A percentile compares a stretch with the other conserved stretches of the same genome.
Evolutionary conservation across 2,329 filamentous ascomycete species (phyloP).

Genomic region (Pseudogymnoascus sp.): DNA sequence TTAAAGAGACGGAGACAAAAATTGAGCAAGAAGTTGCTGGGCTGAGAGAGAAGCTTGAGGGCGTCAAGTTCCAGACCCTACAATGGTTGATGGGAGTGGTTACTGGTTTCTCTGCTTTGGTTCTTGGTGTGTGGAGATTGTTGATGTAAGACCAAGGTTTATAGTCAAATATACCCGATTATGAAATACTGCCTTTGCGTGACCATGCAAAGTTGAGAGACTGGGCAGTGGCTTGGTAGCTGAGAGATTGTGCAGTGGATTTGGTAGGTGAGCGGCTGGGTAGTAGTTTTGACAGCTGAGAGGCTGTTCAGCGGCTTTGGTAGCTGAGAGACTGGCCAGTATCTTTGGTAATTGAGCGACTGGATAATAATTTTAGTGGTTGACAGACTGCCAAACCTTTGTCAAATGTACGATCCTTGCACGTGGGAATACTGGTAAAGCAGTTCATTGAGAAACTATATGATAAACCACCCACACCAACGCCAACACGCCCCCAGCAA

Average conservation of each 20-base stretch:
- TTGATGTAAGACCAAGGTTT: slow-evolving; percentile 58
- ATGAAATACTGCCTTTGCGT: not conserved
- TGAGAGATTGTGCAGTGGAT: not conserved
- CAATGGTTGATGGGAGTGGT: slow-evolving; percentile 94
- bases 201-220: not conserved
- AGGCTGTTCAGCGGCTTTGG: not conserved
- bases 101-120: slow-evolving; percentile 49
- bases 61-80: slow-evolving; percentile 94
- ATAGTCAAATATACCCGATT: slow-evolving; percentile 13
- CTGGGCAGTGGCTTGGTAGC: not conserved
- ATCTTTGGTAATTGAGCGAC: not conserved
- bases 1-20: slow-evolving; percentile 97
- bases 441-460: not conserved
- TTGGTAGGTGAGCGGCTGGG: not conserved
- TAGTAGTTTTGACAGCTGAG: too few relatives aligned
- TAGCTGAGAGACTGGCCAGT: not conserved
- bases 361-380: not conserved
- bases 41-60: slow-evolving; percentile 83
- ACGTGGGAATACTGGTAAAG: not conserved
- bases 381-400: not conserved
- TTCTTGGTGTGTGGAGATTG: slow-evolving; percentile 62
- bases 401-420: not conserved
- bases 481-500: not conserved
- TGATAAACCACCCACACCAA: not conserved
- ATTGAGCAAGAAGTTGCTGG: slow-evolving; percentile 96